Percentiles rank a stretch among this genome's conserved stretches.
Evolutionary conservation across 495 filamentous ascomycete genomes (phyloP).

Genomic region (Lasiosphaeria ovina): DNA sequence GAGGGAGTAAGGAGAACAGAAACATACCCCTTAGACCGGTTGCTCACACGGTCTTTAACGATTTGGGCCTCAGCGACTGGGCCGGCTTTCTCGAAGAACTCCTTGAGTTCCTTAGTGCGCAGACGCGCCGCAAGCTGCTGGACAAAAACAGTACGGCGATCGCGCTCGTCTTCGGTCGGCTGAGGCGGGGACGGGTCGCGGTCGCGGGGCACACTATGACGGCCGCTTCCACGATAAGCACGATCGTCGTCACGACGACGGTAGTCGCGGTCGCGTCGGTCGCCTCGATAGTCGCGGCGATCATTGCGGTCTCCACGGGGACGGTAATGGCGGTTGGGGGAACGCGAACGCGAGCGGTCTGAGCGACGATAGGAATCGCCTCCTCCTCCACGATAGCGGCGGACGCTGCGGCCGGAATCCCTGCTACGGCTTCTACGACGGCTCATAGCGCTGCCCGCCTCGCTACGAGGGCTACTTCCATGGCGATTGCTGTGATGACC

Average conservation of each 20-base stretch:
- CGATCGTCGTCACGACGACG: slow-evolving; percentile 47
- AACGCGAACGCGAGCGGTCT: slow-evolving; percentile 68
- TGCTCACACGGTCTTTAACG: slow-evolving; percentile 96
- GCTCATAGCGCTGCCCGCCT: slow-evolving; percentile 81
- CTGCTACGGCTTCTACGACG: slow-evolving; percentile 80
- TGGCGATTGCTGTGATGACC: slow-evolving; percentile 44
- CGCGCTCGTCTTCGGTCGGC: slow-evolving; percentile 91
- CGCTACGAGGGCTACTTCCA: slow-evolving; percentile 68
- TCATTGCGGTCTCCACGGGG: slow-evolving; percentile 54
- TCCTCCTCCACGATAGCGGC: slow-evolving; percentile 68
- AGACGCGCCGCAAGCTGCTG: slow-evolving; percentile 94
- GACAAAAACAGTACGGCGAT: slow-evolving; percentile 95
- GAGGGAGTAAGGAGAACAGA: neutral
- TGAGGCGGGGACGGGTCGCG: slow-evolving; percentile 58
- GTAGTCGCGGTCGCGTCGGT: slow-evolving; percentile 40
- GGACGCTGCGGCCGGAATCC: slow-evolving; percentile 74
- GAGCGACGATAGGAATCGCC: slow-evolving; percentile 68
- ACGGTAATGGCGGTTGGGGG: slow-evolving; percentile 75
- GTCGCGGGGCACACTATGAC: slow-evolving; percentile 54
- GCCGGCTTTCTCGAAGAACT: slow-evolving; percentile 95
- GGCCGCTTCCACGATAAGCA: slow-evolving; percentile 52
- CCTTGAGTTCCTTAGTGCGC: slow-evolving; percentile 86
- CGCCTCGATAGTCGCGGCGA: slow-evolving; percentile 30
- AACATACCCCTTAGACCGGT: slow-evolving; percentile 93
- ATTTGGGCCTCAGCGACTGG: slow-evolving; percentile 98